A percentile compares a stretch with the other conserved stretches of the same genome.
These are phyloP conservation scores for Suhomyces chickasaworum DNA, from an alignment of 1,139 yeast species.

Conservation along the genomic window DNA sequence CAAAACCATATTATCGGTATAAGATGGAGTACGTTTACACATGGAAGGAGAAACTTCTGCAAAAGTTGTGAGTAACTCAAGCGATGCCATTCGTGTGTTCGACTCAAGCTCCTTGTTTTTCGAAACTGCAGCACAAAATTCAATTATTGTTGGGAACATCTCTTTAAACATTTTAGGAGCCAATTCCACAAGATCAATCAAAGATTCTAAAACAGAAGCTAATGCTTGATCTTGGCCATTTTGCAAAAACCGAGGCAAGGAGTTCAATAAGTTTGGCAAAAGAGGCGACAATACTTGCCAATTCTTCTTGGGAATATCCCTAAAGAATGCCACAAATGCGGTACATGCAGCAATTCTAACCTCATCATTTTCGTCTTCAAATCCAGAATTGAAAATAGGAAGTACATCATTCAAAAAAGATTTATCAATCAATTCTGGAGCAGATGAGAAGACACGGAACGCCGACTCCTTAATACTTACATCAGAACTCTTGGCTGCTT, in stretches of 20 bases:
- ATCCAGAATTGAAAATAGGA: constrained; percentile 76
- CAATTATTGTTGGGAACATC: constrained; percentile 83
- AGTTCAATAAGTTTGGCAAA: constrained; percentile 80
- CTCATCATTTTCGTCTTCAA: constrained; percentile 73
- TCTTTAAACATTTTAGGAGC: constrained; percentile 95
- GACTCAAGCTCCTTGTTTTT: constrained; percentile 81
- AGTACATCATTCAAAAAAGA: constrained; percentile 57
- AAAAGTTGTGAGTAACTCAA: constrained; percentile 86
- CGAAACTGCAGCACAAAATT: constrained; percentile 79
- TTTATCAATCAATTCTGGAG: constrained; percentile 75
- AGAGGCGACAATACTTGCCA: constrained; percentile 80
- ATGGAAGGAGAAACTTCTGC: constrained; percentile 92
- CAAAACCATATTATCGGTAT: constrained; percentile 71
- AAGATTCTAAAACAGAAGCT: constrained; percentile 82
- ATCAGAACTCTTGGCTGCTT: constrained; percentile 62
- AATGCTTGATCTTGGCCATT: constrained; percentile 79
- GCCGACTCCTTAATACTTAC: constrained; percentile 86
- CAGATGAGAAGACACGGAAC: constrained; percentile 82
- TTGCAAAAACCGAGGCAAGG: constrained; percentile 80
- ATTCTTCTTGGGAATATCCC: constrained; percentile 70
- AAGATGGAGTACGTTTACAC: constrained; percentile 82
- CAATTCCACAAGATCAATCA: constrained; percentile 85
- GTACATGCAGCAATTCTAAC: constrained; percentile 91
- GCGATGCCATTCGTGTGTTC: constrained; percentile 77
- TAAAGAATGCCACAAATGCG: constrained; percentile 89